Percentiles rank a stretch among this genome's conserved stretches.
Evolutionary conservation across 768 basidiomycete species (phyloP).

Genomic region (Megacollybia marginata): DNA sequence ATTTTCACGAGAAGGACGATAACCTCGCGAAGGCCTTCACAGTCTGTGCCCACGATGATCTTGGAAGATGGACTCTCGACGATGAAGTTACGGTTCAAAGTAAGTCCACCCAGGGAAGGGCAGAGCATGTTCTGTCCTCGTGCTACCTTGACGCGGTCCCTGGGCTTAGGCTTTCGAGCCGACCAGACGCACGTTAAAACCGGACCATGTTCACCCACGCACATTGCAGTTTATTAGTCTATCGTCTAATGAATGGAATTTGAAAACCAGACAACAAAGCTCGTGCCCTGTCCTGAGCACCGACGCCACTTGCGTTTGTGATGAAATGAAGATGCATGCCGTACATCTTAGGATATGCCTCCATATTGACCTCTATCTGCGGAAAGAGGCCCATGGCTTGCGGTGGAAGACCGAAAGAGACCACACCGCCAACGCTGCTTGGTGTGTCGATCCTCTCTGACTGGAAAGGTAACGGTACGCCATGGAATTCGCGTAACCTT

Average conservation of each 20-base stretch:
- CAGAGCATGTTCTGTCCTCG: too few relatives aligned
- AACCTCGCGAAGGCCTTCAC: too few relatives aligned
- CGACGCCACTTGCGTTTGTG: slow-evolving; percentile 81
- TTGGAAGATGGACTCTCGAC: too few relatives aligned
- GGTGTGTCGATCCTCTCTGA: slow-evolving; percentile 66
- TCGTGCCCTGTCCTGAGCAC: slow-evolving; percentile 85
- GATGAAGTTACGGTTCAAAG: too few relatives aligned
- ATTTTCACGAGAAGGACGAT: too few relatives aligned
- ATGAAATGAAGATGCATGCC: slow-evolving; percentile 95
- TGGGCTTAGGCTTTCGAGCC: too few relatives aligned
- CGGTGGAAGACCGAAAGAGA: slow-evolving; percentile 81
- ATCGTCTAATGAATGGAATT: slow-evolving; percentile 59
- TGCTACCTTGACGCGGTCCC: too few relatives aligned
- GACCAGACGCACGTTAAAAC: too few relatives aligned
- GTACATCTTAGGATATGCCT: slow-evolving; percentile 76
- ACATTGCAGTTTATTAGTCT: neutral
- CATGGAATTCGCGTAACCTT: slow-evolving; percentile 83
- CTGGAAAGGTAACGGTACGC: slow-evolving; percentile 70
- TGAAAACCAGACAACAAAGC: slow-evolving; percentile 87
- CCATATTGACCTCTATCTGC: slow-evolving; percentile 90
- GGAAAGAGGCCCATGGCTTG: slow-evolving; percentile 88
- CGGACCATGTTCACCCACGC: too few relatives aligned
- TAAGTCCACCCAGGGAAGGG: too few relatives aligned
- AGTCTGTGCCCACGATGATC: too few relatives aligned
- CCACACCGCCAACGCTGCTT: slow-evolving; percentile 77